A percentile compares a stretch with the other conserved stretches of the same genome.
phyloP scores from a whole-genome alignment of 2,329 filamentous ascomycete species.

The Penicillium sclerotiorum region DNA sequence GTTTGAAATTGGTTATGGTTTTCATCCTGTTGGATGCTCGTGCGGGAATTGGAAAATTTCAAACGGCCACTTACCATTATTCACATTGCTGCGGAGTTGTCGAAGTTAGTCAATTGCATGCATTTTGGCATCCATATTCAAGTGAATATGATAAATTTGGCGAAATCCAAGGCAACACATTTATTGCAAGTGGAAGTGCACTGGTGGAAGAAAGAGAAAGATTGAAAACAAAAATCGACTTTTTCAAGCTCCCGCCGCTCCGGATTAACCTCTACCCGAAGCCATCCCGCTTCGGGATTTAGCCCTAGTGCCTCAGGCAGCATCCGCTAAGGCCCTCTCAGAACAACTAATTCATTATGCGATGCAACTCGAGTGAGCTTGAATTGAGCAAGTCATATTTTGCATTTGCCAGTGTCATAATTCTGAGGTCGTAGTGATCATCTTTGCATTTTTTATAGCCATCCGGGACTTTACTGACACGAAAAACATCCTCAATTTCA shows the following conservation, averaged over 20 bases:
- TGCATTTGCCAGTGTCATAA: no score
- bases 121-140: background rate
- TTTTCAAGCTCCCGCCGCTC: slow-evolving; percentile 33
- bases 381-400: no score
- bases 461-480: no score
- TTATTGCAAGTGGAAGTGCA: slow-evolving; percentile 21
- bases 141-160: background rate
- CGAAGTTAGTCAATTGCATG: slow-evolving; percentile 10
- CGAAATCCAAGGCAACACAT: slow-evolving; percentile 17
- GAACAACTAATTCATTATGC: no score
- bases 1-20: slow-evolving; percentile 75
- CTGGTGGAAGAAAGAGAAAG: slow-evolving; percentile 24
- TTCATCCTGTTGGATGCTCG: slow-evolving; percentile 67
- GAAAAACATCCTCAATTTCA: no score
- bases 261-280: slow-evolving; percentile 35
- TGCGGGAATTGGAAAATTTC: slow-evolving; percentile 11
- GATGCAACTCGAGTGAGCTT: no score
- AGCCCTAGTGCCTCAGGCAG: slow-evolving; percentile 5
- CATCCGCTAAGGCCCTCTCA: no score
- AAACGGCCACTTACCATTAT: slow-evolving; percentile 33
- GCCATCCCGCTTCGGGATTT: slow-evolving; percentile 10
- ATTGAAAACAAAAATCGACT: slow-evolving; percentile 30
- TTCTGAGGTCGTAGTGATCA: no score
- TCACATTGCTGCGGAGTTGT: slow-evolving; percentile 8
- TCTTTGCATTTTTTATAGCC: no score